Percentiles rank a stretch among this genome's conserved stretches.
Evolutionary conservation across 768 basidiomycete species (phyloP).

Genomic region (Leucogyrophana mollusca): DNA sequence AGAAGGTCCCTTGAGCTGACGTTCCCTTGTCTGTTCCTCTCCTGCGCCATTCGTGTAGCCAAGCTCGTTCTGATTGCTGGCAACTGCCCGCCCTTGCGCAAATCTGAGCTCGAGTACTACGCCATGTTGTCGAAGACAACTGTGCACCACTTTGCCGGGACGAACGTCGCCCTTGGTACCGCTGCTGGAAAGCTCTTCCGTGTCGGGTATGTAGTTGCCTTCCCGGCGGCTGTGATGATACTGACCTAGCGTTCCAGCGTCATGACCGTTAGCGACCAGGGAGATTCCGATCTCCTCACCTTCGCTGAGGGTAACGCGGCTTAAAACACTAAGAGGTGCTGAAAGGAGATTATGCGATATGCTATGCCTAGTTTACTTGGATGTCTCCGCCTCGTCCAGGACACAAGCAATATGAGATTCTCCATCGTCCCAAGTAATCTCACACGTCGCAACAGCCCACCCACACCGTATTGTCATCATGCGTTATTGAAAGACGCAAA

Average conservation of each 20-base stretch:
- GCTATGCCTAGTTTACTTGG: too few species aligned
- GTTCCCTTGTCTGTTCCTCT: conserved; percentile 20
- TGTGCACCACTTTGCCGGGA: conserved; percentile 97
- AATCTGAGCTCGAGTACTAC: conserved; percentile 99
- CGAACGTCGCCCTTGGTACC: conserved; percentile 97
- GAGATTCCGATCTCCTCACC: conserved; percentile 93
- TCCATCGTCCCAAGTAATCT: too few species aligned
- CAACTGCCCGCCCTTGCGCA: conserved; percentile 98
- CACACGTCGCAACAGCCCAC: too few species aligned
- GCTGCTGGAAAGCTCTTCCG: conserved; percentile 99
- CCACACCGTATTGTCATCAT: too few species aligned
- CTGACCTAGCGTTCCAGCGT: conserved; percentile 52
- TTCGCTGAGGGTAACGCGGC: conserved; percentile 73
- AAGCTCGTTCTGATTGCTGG: conserved; percentile 98
- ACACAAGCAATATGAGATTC: too few species aligned
- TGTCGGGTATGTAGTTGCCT: conserved; percentile 65
- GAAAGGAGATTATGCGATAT: too few species aligned
- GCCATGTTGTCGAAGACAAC: conserved; percentile 99
- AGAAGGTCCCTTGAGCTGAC: conserved; percentile 96
- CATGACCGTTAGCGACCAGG: conserved; percentile 95
- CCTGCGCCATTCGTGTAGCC: conserved; percentile 49
- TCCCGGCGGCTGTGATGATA: background rate
- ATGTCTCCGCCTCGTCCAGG: too few species aligned
- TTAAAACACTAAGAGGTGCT: conserved; percentile 34
- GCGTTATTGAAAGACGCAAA: too few species aligned